Base-by-base conservation (phyloP, 345 rosid species). In the Acer campestre region DNA sequence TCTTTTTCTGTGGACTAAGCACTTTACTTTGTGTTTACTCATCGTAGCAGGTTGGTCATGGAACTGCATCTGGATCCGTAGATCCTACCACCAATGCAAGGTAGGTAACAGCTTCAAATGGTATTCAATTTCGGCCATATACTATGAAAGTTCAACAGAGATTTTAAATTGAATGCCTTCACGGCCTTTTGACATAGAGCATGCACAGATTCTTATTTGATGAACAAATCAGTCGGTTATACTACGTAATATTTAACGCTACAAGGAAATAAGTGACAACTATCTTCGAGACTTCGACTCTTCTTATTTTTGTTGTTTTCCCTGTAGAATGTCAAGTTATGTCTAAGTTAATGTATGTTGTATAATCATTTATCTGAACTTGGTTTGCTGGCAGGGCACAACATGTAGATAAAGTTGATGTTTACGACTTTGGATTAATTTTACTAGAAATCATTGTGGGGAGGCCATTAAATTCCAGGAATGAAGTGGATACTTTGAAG, bases 401-500 rank as follows among this genome's bases (percentile, higher is more conserved):
- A 31, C 81, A 80, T 42, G 92, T 86, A 68, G 90, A 88, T 71
- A 94, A 89, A 84, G 77, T 64, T 6, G 98, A 94, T 55, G 80
- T 96, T 38, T 88, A 88, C 75, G 92, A 91, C 80, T 90, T 94
- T 67, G 98, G 99, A 77, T 86, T 90, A 77, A 94, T 94, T 74
- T 84, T 96, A 83, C 91, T 94, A 4, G 99, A 96, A 84, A 86
- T 91, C 71, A 88, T 96, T 75, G 85, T 85, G 44, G 98, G 98
- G 70, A 89, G 86, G 75, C 90, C 92, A 64, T 23, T 91, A 81
- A 83, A 80, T 53, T 78, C 90, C 70, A 79, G 48, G 85, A 85
- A 69, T 56, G 94, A 94, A 79, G 86, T 92, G 40, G 87, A 84
- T 72, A 75, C 51, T 70, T 74, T 90, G 48, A 90, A 74, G 84